Conservation (phyloP, 768 basidiomycete genomes). For the Russula foetens region DNA sequence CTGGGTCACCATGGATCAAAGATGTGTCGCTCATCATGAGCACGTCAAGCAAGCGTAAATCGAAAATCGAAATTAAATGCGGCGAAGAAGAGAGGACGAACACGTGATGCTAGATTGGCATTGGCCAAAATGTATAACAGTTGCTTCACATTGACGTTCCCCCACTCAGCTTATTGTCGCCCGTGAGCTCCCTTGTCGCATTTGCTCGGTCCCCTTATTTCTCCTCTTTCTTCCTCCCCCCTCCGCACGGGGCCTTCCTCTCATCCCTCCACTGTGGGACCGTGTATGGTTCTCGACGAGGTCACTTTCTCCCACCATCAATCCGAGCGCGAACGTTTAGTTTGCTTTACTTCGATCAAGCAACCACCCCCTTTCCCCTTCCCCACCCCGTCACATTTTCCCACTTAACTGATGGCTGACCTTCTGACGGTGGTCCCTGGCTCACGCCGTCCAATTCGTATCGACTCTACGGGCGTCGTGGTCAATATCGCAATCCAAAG, state of each 20-base stretch:
- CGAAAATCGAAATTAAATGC: neutral
- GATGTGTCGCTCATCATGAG: constrained; percentile 4
- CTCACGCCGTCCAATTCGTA: constrained; percentile 20
- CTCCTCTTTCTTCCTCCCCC: neutral
- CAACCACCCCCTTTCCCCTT: neutral
- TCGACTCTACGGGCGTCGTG: constrained; percentile 15
- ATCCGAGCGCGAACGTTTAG: neutral
- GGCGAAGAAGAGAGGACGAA: neutral
- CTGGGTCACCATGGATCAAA: neutral
- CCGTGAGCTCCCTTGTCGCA: neutral
- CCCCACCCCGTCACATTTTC: neutral
- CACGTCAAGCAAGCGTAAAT: neutral
- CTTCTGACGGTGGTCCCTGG: constrained; percentile 16
- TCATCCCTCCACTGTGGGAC: neutral
- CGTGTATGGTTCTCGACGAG: neutral
- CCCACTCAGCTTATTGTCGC: neutral
- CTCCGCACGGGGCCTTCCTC: neutral
- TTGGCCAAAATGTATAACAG: neutral
- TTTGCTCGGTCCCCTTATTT: neutral
- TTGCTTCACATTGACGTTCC: neutral
- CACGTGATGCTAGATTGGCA: constrained; percentile 13
- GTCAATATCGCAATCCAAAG: constrained; percentile 14
- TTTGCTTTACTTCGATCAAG: neutral
- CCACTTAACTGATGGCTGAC: constrained; percentile 9
- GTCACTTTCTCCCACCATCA: neutral